A percentile compares a stretch with the other conserved stretches of the same genome.
Evolutionary conservation across 148 eudicot genomes (phyloP).

Genomic region (Rhododendron molle): DNA sequence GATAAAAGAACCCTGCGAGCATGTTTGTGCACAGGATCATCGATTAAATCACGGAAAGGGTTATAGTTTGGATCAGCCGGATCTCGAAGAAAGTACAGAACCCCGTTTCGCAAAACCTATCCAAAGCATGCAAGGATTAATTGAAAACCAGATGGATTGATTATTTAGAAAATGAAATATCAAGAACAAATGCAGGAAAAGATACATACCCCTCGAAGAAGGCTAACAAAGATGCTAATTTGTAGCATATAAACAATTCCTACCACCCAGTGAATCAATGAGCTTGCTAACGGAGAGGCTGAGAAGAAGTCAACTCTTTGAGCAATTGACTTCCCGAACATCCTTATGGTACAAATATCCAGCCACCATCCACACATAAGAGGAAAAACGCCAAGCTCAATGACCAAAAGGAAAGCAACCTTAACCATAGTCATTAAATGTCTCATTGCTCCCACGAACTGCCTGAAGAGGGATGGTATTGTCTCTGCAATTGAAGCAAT

Average conservation of each 20-base stretch:
- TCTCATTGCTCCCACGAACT: constrained; percentile 88
- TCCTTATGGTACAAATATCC: constrained; percentile 85
- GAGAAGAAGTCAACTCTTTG: constrained; percentile 88
- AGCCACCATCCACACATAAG: constrained; percentile 99
- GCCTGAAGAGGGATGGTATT: constrained; percentile 77
- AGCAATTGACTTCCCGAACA: constrained; percentile 87
- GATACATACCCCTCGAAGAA: constrained; percentile 84
- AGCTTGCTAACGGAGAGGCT: constrained; percentile 81
- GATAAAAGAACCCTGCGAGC: constrained; percentile 92
- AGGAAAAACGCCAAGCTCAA: constrained; percentile 96
- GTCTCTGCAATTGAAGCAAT: constrained; percentile 81
- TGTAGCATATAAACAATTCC: constrained; percentile 95
- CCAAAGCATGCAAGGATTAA: constrained; percentile 9
- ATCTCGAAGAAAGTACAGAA: constrained; percentile 94
- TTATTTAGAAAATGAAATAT: neutral
- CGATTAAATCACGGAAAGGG: constrained; percentile 92
- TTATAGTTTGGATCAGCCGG: constrained; percentile 98
- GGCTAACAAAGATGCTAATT: constrained; percentile 92
- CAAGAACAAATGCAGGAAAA: constrained; percentile 1
- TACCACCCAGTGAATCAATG: constrained; percentile 93
- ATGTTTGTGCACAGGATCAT: constrained; percentile 97
- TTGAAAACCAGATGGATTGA: neutral
- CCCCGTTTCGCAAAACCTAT: constrained; percentile 90
- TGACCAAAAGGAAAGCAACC: constrained; percentile 91
- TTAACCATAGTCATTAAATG: constrained; percentile 93